These are phyloP conservation scores for Xylariaceae sp. DNA, from an alignment of 2,329 filamentous ascomycete genomes.

Conservation along the genomic window DNA sequence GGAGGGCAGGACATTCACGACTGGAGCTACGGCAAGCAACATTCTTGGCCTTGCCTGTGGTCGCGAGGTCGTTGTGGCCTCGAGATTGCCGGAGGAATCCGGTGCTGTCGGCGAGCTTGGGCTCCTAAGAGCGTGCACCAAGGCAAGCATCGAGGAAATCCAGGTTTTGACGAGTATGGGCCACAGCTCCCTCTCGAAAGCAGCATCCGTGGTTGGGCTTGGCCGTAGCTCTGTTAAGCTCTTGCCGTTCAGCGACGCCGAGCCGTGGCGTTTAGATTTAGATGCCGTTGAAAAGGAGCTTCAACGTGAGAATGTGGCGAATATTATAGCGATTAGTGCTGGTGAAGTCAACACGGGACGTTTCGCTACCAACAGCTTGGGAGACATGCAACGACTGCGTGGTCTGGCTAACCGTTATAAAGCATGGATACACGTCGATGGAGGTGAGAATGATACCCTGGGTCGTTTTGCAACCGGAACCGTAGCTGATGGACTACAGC, in stretches of 20 bases:
- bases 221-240: constrained; percentile 67
- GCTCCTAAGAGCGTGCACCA: constrained; percentile 62
- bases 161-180: constrained; percentile 78
- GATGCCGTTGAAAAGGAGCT: constrained; percentile 61
- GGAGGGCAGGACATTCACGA: constrained; percentile 53
- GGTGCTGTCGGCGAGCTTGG: constrained; percentile 66
- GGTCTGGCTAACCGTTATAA: constrained; percentile 67
- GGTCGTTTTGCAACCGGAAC: background rate
- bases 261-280: constrained; percentile 71
- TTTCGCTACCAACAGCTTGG: constrained; percentile 61
- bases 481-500: constrained; percentile 43
- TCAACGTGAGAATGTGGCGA: constrained; percentile 52
- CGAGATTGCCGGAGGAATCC: constrained; percentile 29
- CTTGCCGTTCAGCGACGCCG: constrained; percentile 47
- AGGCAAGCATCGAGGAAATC: constrained; percentile 63
- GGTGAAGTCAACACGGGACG: constrained; percentile 89
- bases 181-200: constrained; percentile 82
- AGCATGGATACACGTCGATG: constrained; percentile 89
- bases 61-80: constrained; percentile 60
- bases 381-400: constrained; percentile 63
- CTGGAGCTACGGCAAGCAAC: constrained; percentile 72
- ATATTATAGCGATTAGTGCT: constrained; percentile 76
- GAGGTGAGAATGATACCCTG: constrained; percentile 45
- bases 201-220: constrained; percentile 76
- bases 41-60: constrained; percentile 70